Evolutionary conservation across 2,329 filamentous ascomycete genomes (phyloP), one percentile per base, ranked within the genome.

Genomic region (Fusarium falciforme): DNA sequence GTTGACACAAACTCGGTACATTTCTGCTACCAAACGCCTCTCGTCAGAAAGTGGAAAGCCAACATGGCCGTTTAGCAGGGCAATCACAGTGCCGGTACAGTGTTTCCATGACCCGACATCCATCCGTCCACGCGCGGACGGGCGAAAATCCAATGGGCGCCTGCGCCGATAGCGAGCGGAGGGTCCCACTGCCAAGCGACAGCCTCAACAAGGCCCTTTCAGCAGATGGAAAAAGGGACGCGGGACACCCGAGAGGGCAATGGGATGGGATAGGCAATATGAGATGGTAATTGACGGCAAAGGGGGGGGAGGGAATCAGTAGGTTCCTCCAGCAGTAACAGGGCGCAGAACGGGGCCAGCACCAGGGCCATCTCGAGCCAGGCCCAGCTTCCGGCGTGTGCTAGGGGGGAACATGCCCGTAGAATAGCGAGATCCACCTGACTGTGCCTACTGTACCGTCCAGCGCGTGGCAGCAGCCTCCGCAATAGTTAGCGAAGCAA

Each of bases 401-500:
- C 61, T 12, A 27, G 42, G 35, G 27, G 27, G 57, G 25, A 33
- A 27, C 36, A 40, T 44, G 57, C 35, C 57, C 27, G 27, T 60
- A 47, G 33, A n/a, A 47, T 54, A 57, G 54, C 57, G 44, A 70
- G 35, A 58, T 71, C 71, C 71, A 73, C 70, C 66, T 7, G 22
- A 22, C 38, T 47, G 42, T 47, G 25, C 42, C 42, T 47, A 58
- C 52, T 66, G 61, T 60, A 61, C 52, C 70, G 61, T 60, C 67
- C 52, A 69, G 68, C 71, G 57, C 57, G 57, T 72, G 69, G 71
- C 67, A 64, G 64, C 42, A 68, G 68, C 64, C 68, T 71, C 70
- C 68, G 68, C 63, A 72, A 62, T 66, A 65, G 33, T 25, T 25
- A 47, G 40, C 36, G 61, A 35, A 62, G 61, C 40, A 68, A 62